Evolutionary conservation across 1,139 yeast genomes (phyloP), one percentile per base, ranked within the genome.

Genomic region (Meyerozyma elateridarum): DNA sequence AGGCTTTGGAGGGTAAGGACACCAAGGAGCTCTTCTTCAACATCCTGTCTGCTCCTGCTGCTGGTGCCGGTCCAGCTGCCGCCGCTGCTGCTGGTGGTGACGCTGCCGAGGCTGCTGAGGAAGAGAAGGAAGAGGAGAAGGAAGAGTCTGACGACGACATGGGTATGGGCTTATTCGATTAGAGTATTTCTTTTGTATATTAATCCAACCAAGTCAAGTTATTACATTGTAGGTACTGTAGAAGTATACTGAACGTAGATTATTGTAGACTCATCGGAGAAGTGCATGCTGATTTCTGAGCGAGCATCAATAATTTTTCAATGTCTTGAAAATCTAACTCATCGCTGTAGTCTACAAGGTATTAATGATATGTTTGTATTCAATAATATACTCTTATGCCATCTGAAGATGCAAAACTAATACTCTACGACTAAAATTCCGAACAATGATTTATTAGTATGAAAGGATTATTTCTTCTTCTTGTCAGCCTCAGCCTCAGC

Each of bases 401-500:
- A n/a, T n/a, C n/a, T n/a, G n/a, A n/a, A n/a, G n/a, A n/a, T n/a
- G n/a, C n/a, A n/a, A n/a, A n/a, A n/a, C 8, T 18, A 18, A 18
- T 18, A 18, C n/a, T 28, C n/a, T 12, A 31, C 25, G 27, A 22
- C 21, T 15, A 12, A n/a, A 13, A 15, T 9, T 12, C 14, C 20
- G 7, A 15, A 26, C 17, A n/a, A n/a, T n/a, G n/a, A n/a, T n/a
- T n/a, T 18, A 24, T 31, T 18, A 25, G 15, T 12, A 18, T 28
- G 30, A 34, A 30, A 35, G 37, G 59, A 53, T 77, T 83, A 84
- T 80, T 87, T 87, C 87, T 87, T 87, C 61, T 66, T 64, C 89
- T 88, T 88, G 61, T 87, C 96, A 75, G 95, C 96, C 77, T 89
- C 97, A 68, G 96, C 96, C 74, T 85, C 97, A 70, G 97, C 97